Percentiles rank a stretch among this genome's conserved stretches.
These are phyloP conservation scores for Ophiostoma pallidulum DNA, from an alignment of 2,329 filamentous ascomycete genomes.

Conservation along the genomic window DNA sequence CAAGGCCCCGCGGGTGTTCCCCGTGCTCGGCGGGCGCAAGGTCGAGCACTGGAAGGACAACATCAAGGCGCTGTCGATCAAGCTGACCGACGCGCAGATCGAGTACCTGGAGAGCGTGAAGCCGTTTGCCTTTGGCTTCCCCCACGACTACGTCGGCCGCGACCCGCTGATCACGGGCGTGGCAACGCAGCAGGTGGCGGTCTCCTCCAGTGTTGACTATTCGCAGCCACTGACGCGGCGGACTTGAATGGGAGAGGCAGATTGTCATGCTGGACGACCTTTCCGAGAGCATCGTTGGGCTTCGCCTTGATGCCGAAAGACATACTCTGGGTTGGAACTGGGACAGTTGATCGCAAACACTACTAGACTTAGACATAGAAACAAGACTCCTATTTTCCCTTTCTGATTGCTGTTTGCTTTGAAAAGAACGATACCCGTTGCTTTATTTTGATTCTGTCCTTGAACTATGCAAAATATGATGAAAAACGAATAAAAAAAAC, in stretches of 20 bases:
- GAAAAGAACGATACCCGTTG: not conserved
- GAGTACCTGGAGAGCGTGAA: slow-evolving; percentile 42
- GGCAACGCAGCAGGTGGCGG: not conserved
- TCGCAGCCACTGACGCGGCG: slow-evolving; percentile 10
- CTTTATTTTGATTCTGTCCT: too few relatives aligned
- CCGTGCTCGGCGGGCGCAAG: slow-evolving; percentile 43
- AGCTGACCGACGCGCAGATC: slow-evolving; percentile 42
- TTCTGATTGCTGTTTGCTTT: not conserved
- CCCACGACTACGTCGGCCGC: slow-evolving; percentile 31
- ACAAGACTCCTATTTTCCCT: not conserved
- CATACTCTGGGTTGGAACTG: too few relatives aligned
- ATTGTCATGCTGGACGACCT: not conserved
- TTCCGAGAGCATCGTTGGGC: too few relatives aligned
- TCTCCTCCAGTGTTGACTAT: slow-evolving; percentile 5
- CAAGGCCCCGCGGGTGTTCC: slow-evolving; percentile 44
- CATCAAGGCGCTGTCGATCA: slow-evolving; percentile 43
- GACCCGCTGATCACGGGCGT: slow-evolving; percentile 18
- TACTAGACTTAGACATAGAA: too few relatives aligned
- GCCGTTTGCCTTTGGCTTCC: slow-evolving; percentile 48
- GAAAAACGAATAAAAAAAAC: not conserved
- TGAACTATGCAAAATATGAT: not conserved
- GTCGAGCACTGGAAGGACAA: slow-evolving; percentile 44
- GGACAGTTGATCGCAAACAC: too few relatives aligned
- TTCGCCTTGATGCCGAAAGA: too few relatives aligned
- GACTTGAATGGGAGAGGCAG: not conserved